Percentiles rank a stretch among this genome's conserved stretches.
Conservation (phyloP, 2,329 filamentous ascomycete genomes). For the Alternaria sp. region DNA sequence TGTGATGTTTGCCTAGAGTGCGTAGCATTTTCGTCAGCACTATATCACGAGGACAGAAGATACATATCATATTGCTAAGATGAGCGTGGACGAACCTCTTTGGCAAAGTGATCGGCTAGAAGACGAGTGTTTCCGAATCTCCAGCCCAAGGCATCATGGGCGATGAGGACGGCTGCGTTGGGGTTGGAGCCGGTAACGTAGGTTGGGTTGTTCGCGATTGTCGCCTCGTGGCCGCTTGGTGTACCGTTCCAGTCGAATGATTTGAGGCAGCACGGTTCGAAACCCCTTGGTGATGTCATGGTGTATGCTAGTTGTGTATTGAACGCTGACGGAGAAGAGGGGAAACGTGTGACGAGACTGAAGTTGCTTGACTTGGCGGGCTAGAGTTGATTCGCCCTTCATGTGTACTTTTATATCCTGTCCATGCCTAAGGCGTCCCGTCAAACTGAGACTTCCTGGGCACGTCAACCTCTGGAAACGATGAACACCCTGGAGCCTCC, state of each 20-base stretch:
- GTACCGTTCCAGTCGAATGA: conserved; percentile 45
- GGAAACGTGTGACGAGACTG: neutral
- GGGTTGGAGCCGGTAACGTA: conserved; percentile 48
- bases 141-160: conserved; percentile 53
- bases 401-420: neutral
- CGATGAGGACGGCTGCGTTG: conserved; percentile 48
- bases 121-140: conserved; percentile 52
- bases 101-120: conserved; percentile 53
- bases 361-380: neutral
- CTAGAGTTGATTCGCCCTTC: neutral
- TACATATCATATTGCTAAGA: neutral
- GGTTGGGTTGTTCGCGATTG: conserved; percentile 43
- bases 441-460: neutral
- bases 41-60: neutral
- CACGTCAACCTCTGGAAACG: neutral
- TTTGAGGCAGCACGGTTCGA: conserved; percentile 32
- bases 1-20: neutral
- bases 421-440: neutral
- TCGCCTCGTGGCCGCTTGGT: conserved; percentile 40
- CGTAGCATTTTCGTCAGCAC: neutral
- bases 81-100: conserved; percentile 14
- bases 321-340: neutral
- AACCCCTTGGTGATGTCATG: conserved; percentile 1
- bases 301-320: neutral
- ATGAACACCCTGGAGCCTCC: neutral